Conservation (phyloP, 2,329 filamentous ascomycete genomes). For the Penicillium italicum region DNA sequence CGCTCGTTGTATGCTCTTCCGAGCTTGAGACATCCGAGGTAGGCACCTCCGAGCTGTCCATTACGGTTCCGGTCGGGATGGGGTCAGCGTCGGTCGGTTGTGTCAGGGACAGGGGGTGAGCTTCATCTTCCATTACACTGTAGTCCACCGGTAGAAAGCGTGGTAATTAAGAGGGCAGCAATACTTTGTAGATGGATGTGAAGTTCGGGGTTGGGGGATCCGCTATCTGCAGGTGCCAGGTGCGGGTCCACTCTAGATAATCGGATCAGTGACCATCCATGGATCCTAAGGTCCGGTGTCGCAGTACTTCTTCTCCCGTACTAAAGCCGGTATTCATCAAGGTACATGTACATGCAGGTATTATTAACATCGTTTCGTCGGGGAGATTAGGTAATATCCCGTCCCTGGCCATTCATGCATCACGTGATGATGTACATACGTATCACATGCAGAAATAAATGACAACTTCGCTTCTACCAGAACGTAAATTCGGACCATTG, state of each 20-base stretch:
- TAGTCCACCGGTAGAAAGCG: not conserved
- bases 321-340: not conserved
- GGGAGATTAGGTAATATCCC: no score
- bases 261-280: conserved; percentile 3
- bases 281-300: not conserved
- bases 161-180: not conserved
- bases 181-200: not conserved
- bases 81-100: conserved; percentile 2
- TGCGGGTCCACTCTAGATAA: conserved; percentile 24
- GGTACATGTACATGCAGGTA: not conserved
- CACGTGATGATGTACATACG: no score
- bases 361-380: no score
- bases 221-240: conserved; percentile 7
- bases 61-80: conserved; percentile 8
- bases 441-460: no score
- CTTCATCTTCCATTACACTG: conserved; percentile 16
- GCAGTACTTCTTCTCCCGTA: not conserved
- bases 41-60: conserved; percentile 9
- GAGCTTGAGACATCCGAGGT: conserved; percentile 17
- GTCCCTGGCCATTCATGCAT: no score
- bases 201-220: conserved; percentile 12
- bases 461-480: no score
- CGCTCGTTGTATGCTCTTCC: conserved; percentile 38
- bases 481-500: no score
- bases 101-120: not conserved